Evolutionary conservation across 2,329 filamentous ascomycete species (phyloP).

Genomic region (Grosmannia penicillata): DNA sequence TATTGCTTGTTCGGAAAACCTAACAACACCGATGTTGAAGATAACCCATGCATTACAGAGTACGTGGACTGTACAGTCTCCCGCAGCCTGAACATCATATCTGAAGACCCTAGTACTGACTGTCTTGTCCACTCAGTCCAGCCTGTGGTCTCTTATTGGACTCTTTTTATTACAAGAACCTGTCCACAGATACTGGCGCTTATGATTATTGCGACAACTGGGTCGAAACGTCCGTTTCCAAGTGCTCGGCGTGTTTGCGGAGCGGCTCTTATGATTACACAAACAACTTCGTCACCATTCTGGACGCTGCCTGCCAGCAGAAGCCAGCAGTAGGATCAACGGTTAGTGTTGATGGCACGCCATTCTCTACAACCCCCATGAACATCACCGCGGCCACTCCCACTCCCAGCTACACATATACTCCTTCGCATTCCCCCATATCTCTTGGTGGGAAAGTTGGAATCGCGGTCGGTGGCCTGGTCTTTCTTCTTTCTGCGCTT

Average conservation of each 20-base stretch:
- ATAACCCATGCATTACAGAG: constrained; percentile 37
- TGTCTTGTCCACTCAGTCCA: constrained; percentile 21
- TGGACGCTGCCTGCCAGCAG: constrained; percentile 42
- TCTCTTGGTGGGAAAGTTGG: constrained; percentile 41
- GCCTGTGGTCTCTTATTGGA: constrained; percentile 34
- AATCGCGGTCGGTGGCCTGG: constrained; percentile 36
- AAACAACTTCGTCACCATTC: constrained; percentile 38
- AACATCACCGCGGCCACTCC: constrained; percentile 35
- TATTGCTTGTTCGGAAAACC: constrained; percentile 39
- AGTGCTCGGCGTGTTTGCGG: constrained; percentile 35
- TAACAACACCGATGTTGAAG: constrained; percentile 22
- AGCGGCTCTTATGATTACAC: constrained; percentile 23
- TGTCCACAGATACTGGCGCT: constrained; percentile 26
- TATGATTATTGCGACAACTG: constrained; percentile 42
- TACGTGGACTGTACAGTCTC: too few relatives aligned
- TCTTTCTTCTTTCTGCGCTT: constrained; percentile 28
- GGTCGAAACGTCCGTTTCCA: constrained; percentile 21
- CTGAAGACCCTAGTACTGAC: too few relatives aligned
- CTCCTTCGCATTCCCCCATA: constrained; percentile 30
- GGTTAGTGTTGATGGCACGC: constrained; percentile 33
- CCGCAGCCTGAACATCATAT: too few relatives aligned
- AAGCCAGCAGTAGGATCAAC: constrained; percentile 29
- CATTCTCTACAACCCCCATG: constrained; percentile 33
- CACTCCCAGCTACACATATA: constrained; percentile 21
- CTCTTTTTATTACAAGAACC: constrained; percentile 32